Base-by-base conservation (phyloP, 1,139 yeast genomes). In the Blastobotrys arbuscula region DNA sequence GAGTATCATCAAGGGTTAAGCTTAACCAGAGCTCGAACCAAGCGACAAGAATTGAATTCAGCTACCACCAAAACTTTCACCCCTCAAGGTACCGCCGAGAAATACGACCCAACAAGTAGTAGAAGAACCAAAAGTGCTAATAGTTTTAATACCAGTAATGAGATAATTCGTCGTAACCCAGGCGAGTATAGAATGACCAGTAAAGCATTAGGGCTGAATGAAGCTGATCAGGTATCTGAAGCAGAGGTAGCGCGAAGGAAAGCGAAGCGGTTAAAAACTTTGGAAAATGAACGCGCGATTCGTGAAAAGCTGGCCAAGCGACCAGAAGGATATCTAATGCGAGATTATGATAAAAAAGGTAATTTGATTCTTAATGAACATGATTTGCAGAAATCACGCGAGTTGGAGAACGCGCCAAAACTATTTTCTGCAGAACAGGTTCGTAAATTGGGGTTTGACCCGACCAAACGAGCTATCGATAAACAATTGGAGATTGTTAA, bases 11-110 rank as follows among this genome's bases (percentile, higher is more conserved):
- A 77, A 30, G 90, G 87, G 53, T 59, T 74, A 46, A 74, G 79
- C 39, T 71, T 81, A 49, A 74, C 77, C 38, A 35, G 55, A 30
- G 46, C 59, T 13, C 52, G 55, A 7, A 46, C 50, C 10, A 49
- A 78, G 51, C 71, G 97, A 56, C 78, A 86, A 74, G 96, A 88
- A 64, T 71, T 89, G 48, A 84, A 81, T 57, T 59, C 67, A 1
- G 55, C 59, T 1, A 50, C 52, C 30, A 53, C 65, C n/a, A 59
- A 54, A 38, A 54, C 59, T 44, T 57, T 56, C 51, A 58, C 58
- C 35, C 70, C 66, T 2, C 9, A 15, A 21, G 31, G 18, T 3
- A 38, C 6, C 5, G 42, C 30, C n/a, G 9, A 13, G 13, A 23
- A 19, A 18, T 34, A 34, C 18, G 23, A 16, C 13, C 38, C 21